Evolutionary conservation across 2,329 filamentous ascomycete genomes (phyloP), one percentile per base, ranked within the genome.

Genomic region (Sarocladiaceae sp.): DNA sequence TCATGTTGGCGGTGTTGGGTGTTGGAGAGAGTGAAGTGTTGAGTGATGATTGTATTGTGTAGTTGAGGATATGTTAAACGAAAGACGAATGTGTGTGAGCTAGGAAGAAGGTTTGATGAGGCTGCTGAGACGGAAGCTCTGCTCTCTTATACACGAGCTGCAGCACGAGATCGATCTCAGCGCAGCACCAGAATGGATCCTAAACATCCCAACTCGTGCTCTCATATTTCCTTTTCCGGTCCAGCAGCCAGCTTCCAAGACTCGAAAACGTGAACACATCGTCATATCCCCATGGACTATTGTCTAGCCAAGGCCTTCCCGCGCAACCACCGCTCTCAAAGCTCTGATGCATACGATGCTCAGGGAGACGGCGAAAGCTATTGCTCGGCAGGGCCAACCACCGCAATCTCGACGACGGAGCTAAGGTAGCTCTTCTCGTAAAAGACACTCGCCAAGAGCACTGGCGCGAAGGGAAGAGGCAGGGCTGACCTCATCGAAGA

Each of bases 1-100:
- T 58, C 56, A 58, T 58, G 3, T 46, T 54, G 45, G 24, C 39
- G 45, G 41, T 26, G 37, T 16, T 7, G 35, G 24, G 41, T 29
- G n/a, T n/a, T n/a, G n/a, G n/a, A n/a, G n/a, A n/a, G n/a, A n/a
- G n/a, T n/a, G n/a, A n/a, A n/a, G n/a, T 24, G 20, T 5, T 24
- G 34, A 20, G 6, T 21, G 34, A 21, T 6, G 21, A 12, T n/a
- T 23, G 34, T 23, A 5, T 19, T 29, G 26, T 29, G 26, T 10
- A 6, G 33, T 21, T 19, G 33, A 13, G 10, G 26, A 18, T 9
- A 6, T 11, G 13, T 16, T 9, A 4, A 39, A 39, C 34, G 34
- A 23, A 15, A 23, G 34, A 23, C 11, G 26, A 9, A 4, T 39
- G 20, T 24, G 34, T 6, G 21, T 24, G 18, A 35, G 33, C 16